Conservation (phyloP, 306 rosid genomes). For the Ammopiptanthus mongolicus region DNA sequence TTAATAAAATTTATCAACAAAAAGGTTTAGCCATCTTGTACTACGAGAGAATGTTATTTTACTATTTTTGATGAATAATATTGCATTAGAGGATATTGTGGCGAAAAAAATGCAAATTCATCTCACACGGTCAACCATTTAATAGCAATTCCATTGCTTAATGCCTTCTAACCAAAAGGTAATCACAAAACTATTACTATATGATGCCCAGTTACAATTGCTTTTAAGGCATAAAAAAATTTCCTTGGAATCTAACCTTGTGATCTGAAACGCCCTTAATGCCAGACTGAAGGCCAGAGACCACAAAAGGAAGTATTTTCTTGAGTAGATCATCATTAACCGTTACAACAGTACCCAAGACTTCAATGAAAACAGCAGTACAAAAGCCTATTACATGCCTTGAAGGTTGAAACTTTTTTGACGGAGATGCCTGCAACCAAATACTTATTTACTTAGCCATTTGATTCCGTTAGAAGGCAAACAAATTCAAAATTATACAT, state of each 20-base stretch:
- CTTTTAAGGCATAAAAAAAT: neutral
- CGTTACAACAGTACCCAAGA: conserved; percentile 58
- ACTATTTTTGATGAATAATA: neutral
- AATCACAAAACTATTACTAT: neutral
- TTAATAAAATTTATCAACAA: neutral
- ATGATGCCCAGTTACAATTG: neutral
- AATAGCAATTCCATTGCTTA: neutral
- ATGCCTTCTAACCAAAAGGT: neutral
- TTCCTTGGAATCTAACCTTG: conserved; percentile 52
- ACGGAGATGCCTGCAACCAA: conserved; percentile 57
- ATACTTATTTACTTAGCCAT: conserved; percentile 8
- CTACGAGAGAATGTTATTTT: neutral
- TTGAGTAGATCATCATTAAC: conserved; percentile 57
- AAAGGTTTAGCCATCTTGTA: neutral
- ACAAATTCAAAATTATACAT: conserved; percentile 16
- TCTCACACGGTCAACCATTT: neutral
- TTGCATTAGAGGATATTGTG: neutral
- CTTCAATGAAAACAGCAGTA: conserved; percentile 82
- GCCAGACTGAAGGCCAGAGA: conserved; percentile 67
- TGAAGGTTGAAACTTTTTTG: conserved; percentile 69
- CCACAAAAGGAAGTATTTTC: conserved; percentile 67
- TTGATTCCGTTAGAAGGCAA: neutral
- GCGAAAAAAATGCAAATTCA: neutral
- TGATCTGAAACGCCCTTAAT: conserved; percentile 53
- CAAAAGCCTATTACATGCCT: conserved; percentile 61